Conservation (phyloP, 257 asterid species). For the Lantana camara region DNA sequence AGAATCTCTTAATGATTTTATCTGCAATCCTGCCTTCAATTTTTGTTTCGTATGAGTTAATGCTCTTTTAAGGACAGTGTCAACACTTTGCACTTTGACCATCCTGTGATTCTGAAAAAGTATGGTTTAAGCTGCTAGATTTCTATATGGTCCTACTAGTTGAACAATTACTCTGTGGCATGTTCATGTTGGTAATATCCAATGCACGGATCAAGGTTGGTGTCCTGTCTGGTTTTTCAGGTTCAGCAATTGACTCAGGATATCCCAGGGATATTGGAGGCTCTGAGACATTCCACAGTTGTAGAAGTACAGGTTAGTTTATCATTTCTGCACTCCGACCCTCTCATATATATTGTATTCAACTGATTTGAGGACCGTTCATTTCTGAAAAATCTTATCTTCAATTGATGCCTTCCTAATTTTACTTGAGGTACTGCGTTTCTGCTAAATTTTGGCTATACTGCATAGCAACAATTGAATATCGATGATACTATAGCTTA, state of each 20-base stretch:
- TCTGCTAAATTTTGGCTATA: not conserved
- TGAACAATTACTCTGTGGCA: not conserved
- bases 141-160: not conserved
- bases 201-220: constrained; percentile 37
- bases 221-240: constrained; percentile 47
- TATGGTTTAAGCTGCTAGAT: not conserved
- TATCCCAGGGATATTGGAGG: constrained; percentile 62
- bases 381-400: not conserved
- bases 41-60: constrained; percentile 2
- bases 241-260: constrained; percentile 63
- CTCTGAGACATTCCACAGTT: constrained; percentile 55
- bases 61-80: not conserved
- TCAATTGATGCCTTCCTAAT: not conserved
- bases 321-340: not conserved
- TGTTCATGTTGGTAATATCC: constrained; percentile 14
- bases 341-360: not conserved
- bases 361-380: not conserved
- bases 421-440: constrained; percentile 3
- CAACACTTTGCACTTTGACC: not conserved
- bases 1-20: not conserved
- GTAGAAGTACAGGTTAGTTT: constrained; percentile 76
- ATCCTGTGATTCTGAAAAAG: not conserved
- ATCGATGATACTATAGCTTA: not conserved
- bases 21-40: not conserved
- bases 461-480: not conserved